Conservation (phyloP, 441 rosid species). For the Populus hybrid region DNA sequence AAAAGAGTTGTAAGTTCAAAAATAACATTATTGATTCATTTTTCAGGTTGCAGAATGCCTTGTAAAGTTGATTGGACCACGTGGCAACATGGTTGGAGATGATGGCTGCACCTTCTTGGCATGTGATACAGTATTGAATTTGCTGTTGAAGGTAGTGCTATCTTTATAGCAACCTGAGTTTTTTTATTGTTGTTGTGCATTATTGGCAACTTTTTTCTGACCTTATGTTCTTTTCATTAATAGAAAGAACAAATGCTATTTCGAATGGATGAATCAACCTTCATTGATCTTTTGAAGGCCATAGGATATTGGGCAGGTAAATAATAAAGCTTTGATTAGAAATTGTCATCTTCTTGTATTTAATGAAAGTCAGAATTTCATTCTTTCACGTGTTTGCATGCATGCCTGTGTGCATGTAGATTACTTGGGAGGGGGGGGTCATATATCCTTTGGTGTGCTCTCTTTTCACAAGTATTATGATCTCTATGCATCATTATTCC, state of each 20-base stretch:
- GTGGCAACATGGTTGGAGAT: slow-evolving; percentile 35
- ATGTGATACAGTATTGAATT: slow-evolving; percentile 79
- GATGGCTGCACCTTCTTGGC: slow-evolving; percentile 63
- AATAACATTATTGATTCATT: slow-evolving; percentile 2
- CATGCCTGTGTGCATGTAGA: neutral
- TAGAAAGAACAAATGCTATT: slow-evolving; percentile 55
- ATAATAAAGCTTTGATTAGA: neutral
- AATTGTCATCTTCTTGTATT: neutral
- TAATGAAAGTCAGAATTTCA: neutral
- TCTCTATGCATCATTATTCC: neutral
- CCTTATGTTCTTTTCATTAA: slow-evolving; percentile 9
- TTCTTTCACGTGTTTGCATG: neutral
- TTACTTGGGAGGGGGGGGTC: neutral
- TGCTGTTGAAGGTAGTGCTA: slow-evolving; percentile 70
- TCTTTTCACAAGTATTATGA: neutral
- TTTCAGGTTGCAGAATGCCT: slow-evolving; percentile 76
- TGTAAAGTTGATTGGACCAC: slow-evolving; percentile 45
- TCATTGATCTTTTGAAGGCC: slow-evolving; percentile 54
- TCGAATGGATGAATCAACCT: slow-evolving; percentile 39
- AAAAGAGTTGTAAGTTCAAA: neutral
- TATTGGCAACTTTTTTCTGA: slow-evolving; percentile 9
- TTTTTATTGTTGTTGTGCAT: neutral
- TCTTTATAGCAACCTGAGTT: slow-evolving; percentile 13
- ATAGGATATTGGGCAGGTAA: slow-evolving; percentile 78
- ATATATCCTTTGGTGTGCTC: neutral